Base-by-base conservation (phyloP, 305 asterid genomes). In the Solanum hybrid region DNA sequence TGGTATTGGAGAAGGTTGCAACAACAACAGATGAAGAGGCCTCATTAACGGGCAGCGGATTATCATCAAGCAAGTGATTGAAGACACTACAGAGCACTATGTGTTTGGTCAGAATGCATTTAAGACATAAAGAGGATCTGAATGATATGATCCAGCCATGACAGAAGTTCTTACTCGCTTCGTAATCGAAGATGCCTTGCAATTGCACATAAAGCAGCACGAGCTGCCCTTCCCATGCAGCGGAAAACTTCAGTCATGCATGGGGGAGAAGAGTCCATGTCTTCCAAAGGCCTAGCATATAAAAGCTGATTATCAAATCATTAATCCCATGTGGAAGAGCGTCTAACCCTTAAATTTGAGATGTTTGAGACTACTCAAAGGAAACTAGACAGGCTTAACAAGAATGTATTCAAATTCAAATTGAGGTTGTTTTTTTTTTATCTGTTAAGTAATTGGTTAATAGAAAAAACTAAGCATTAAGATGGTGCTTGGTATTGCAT, bases 221-320 rank as follows among this genome's bases (percentile, higher is more conserved):
- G 98, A 92, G 99, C 97, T 73, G 95, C 98, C 92, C 89, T 96
- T 90, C 98, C 99, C 99, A 97, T 96, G 93, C 99, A 96, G 91
- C 97, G 95, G 90, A 95, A 97, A 91, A 92, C 95, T 87, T 97
- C 99, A 89, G 97, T 92, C 99, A 97, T 94, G 95, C 99, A 97
- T 79, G 99, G 99, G 89, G 99, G 99, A 90, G 98, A 95, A 73
- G 96, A 91, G 90, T 97, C 99, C 89, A 92, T 89, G 92, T 97
- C 98, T 95, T 95, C 99, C 89, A 92, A 90, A 91, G 96, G 93
- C 97, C 99, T 97, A 91, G 79, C 79, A 90, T 10, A 38, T 51
- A 73, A 36, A 68, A 88, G 27, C 87, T 51, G 65, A 77, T 77
- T 88, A 80, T 88, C 87, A 88, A 51, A 80, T 51, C 51, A 77